Evolutionary conservation across 106 monocot species (phyloP), one percentile per base, ranked within the genome.

Genomic region (Dendrobium catenatum): DNA sequence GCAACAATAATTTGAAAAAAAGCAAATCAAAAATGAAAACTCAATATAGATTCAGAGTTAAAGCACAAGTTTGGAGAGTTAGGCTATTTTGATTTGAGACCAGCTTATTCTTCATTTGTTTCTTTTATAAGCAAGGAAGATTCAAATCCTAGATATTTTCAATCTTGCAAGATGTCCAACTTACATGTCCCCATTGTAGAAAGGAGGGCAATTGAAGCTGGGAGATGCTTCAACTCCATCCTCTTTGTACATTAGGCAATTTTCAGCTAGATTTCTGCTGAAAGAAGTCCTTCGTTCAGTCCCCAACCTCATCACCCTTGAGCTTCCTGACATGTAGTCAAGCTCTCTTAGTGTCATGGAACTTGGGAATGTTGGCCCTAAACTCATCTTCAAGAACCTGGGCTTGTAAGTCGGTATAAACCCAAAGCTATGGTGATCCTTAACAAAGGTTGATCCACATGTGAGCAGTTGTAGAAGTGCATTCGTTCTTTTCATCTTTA

Each of bases 111-210:
- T 74, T 76, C 76, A 76, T 49, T 0, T 26, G 26, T 76, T 42
- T 51, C 27, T 74, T 74, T 49, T 76, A 42, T 24, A 17, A 48
- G 26, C 10, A 76, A 27, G 8, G 20, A 0, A 74, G 20, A 74
- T 44, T 74, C 20, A 44, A 9, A 42, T 74, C 40, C 17, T 41
- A 70, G 24, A 70, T 70, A 16, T 43, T 74, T 74, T 20, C 74
- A 74, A 74, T 74, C 20, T 42, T 22, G 76, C 47, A 29, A 51
- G 9, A 47, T 16, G 27, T 11, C 27, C 26, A 26, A 76, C 26
- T 81, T 77, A 96, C 96, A 91, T 87, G 19, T 92, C 89, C 2
- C 87, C 89, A 83, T 91, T 89, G 55, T 93, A 90, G 15, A 93
- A 93, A 67, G 88, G 82, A 33, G 91, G 90, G 15, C 89, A 86